These are phyloP conservation scores for Nicotiana otophora DNA, from an alignment of 257 asterid genomes.

Conservation along the genomic window DNA sequence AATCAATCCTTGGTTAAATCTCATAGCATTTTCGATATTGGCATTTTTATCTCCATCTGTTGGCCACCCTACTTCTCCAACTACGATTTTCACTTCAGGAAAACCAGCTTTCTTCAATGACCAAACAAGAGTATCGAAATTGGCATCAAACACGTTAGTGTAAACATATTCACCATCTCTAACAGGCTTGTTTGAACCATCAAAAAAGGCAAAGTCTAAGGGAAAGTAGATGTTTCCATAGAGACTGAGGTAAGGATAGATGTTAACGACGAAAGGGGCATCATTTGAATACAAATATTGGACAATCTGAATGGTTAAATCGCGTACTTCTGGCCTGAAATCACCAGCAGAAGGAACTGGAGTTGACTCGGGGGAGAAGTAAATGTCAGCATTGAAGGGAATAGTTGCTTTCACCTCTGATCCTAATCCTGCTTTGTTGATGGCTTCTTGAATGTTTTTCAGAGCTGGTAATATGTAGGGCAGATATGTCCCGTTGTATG, in stretches of 20 bases:
- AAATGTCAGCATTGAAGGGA: constrained; percentile 30
- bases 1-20: constrained; percentile 29
- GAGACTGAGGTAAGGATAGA: constrained; percentile 4
- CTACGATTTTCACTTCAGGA: constrained; percentile 18
- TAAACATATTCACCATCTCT: constrained; percentile 22
- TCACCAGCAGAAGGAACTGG: constrained; percentile 25
- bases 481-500: constrained; percentile 17
- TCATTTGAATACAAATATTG: constrained; percentile 18
- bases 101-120: constrained; percentile 28
- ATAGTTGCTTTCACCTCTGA: constrained; percentile 24
- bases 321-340: constrained; percentile 18
- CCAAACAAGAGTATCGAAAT: constrained; percentile 23
- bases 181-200: constrained; percentile 24
- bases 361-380: constrained; percentile 17
- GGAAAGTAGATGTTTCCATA: constrained; percentile 30
- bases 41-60: constrained; percentile 21
- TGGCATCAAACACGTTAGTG: constrained; percentile 23
- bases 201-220: constrained; percentile 22
- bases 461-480: constrained; percentile 25
- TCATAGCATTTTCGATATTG: constrained; percentile 13
- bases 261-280: constrained; percentile 10
- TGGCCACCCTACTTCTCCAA: constrained; percentile 28
- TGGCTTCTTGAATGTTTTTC: constrained; percentile 27
- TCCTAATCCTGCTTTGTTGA: constrained; percentile 28
- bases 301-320: constrained; percentile 20